These are phyloP conservation scores for Setaria viridis DNA, from an alignment of 202 grass and related monocot genomes.

Conservation along the genomic window DNA sequence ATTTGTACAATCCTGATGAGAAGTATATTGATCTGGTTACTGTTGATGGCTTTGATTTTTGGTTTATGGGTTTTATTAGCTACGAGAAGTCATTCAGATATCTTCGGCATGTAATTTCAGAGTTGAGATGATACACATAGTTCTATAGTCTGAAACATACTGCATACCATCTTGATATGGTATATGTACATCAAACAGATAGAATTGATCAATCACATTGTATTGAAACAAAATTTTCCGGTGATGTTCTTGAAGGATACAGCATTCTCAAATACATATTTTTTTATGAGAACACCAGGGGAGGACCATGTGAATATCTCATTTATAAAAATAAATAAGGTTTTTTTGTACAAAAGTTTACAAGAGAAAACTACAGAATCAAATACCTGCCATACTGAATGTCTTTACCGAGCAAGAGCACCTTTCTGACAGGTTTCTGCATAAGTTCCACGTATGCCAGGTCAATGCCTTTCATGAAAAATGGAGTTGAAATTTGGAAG, in stretches of 20 bases:
- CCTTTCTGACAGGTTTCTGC: slow-evolving; percentile 50
- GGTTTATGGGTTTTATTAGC: slow-evolving; percentile 89
- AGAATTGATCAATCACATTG: slow-evolving; percentile 43
- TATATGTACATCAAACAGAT: slow-evolving; percentile 53
- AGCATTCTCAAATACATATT: neutral
- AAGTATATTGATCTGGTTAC: slow-evolving; percentile 88
- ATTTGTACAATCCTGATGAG: slow-evolving; percentile 73
- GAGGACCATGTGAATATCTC: neutral
- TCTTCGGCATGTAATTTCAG: slow-evolving; percentile 59
- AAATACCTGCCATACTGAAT: neutral
- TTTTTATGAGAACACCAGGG: neutral
- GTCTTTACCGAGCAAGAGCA: slow-evolving; percentile 31
- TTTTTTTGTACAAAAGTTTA: neutral
- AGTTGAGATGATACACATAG: slow-evolving; percentile 49
- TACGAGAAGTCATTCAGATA: slow-evolving; percentile 66
- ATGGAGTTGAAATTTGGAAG: slow-evolving; percentile 3
- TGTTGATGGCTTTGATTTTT: slow-evolving; percentile 90
- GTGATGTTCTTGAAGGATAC: slow-evolving; percentile 1
- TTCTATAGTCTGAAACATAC: slow-evolving; percentile 44
- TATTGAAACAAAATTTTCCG: slow-evolving; percentile 35
- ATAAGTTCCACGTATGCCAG: slow-evolving; percentile 47
- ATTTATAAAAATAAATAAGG: neutral
- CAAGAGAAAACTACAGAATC: neutral
- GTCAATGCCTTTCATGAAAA: slow-evolving; percentile 22
- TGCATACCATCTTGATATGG: slow-evolving; percentile 55